Conservation (phyloP, 2,329 filamentous ascomycete species). For the Ambrosiella beaveri region DNA sequence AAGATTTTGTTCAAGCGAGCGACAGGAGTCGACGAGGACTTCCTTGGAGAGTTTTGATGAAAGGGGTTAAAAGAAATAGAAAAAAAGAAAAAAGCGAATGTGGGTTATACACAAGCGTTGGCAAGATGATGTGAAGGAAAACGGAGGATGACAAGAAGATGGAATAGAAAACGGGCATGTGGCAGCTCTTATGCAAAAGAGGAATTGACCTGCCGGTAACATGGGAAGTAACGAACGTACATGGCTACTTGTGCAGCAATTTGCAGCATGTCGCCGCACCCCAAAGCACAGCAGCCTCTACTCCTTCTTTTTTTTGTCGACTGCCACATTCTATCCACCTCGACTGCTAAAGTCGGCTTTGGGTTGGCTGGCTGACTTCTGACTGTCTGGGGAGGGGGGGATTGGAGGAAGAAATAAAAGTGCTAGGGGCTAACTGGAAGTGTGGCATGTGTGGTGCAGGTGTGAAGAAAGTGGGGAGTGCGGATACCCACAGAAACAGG, state of each 20-base stretch:
- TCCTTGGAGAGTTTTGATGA: slow-evolving; percentile 28
- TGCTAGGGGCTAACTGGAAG: too few species aligned
- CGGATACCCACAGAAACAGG: not conserved
- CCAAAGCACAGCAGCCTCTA: not conserved
- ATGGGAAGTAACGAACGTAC: not conserved
- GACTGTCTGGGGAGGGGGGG: too few species aligned
- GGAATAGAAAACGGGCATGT: slow-evolving; percentile 13
- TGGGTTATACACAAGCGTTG: slow-evolving; percentile 4
- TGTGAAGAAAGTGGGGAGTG: too few species aligned
- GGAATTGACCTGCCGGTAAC: not conserved
- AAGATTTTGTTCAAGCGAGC: slow-evolving; percentile 40
- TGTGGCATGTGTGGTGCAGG: too few species aligned
- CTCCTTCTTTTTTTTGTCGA: not conserved
- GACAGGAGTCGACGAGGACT: slow-evolving; percentile 61
- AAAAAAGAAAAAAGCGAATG: slow-evolving; percentile 16
- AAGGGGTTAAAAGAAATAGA: slow-evolving; percentile 28
- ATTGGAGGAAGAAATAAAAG: too few species aligned
- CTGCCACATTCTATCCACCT: not conserved
- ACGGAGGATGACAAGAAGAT: slow-evolving; percentile 16
- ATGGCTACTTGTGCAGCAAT: not conserved
- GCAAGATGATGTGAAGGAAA: slow-evolving; percentile 12
- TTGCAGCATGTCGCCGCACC: not conserved
- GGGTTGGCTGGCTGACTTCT: too few species aligned
- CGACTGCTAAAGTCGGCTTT: too few species aligned
- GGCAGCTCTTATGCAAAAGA: slow-evolving; percentile 5